Conservation (phyloP, 768 basidiomycete species). For the Favolaschia claudopus region DNA sequence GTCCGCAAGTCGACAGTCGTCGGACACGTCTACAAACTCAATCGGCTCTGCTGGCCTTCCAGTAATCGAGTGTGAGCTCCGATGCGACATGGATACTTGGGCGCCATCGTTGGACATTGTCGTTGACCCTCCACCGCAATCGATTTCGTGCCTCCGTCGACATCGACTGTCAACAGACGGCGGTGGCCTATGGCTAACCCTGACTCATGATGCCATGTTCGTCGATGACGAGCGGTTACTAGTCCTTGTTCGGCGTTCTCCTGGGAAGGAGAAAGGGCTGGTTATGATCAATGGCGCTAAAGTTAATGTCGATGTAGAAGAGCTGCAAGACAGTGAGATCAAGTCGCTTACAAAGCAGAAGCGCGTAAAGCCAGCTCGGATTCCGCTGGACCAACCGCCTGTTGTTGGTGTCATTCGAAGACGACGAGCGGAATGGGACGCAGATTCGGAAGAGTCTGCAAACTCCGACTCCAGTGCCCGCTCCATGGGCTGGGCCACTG, state of each 20-base stretch:
- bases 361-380: slow-evolving; percentile 82
- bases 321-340: slow-evolving; percentile 86
- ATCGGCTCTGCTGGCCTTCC: slow-evolving; percentile 46
- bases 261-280: slow-evolving; percentile 78
- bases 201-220: slow-evolving; percentile 85
- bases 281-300: slow-evolving; percentile 92
- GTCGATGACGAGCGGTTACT: slow-evolving; percentile 79
- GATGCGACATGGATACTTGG: slow-evolving; percentile 94
- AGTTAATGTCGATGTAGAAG: slow-evolving; percentile 86
- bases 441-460: slow-evolving; percentile 46
- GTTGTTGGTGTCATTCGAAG: slow-evolving; percentile 75
- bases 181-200: slow-evolving; percentile 93
- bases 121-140: slow-evolving; percentile 90
- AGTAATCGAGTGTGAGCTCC: slow-evolving; percentile 85
- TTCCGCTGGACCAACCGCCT: slow-evolving; percentile 93
- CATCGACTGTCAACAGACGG: slow-evolving; percentile 88
- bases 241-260: slow-evolving; percentile 77
- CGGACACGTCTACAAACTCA: slow-evolving; percentile 31
- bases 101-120: slow-evolving; percentile 83
- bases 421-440: slow-evolving; percentile 77
- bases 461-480: slow-evolving; percentile 26
- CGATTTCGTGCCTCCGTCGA: slow-evolving; percentile 82
- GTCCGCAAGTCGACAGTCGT: slow-evolving; percentile 55
- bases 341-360: slow-evolving; percentile 85
- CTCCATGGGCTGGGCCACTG: slow-evolving; percentile 56